Percentiles rank a stretch among this genome's conserved stretches.
phyloP scores from a whole-genome alignment of 2,329 filamentous ascomycete species.

The Botrytis fabae region DNA sequence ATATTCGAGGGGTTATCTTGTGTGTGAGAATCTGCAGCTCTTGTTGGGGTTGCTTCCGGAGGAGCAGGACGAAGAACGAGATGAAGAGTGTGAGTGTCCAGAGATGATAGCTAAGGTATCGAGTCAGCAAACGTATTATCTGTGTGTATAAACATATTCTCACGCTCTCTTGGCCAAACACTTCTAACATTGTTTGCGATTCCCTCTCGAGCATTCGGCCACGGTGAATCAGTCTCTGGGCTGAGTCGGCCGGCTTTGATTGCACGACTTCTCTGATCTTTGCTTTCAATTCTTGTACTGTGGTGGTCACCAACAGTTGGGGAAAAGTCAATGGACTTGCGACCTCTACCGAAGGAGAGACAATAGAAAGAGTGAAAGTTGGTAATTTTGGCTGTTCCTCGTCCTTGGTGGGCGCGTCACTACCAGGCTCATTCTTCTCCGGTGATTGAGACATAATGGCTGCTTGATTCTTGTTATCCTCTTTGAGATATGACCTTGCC shows the following conservation, averaged over 20 bases:
- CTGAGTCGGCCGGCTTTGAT: constrained; percentile 52
- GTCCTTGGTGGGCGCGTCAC: constrained; percentile 28
- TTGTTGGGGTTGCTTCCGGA: constrained; percentile 26
- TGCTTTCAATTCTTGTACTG: constrained; percentile 58
- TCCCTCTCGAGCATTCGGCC: constrained; percentile 58
- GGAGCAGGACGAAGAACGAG: constrained; percentile 50
- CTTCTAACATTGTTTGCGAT: constrained; percentile 54
- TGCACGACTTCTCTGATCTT: constrained; percentile 55
- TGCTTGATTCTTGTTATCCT: neutral
- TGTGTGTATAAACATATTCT: constrained; percentile 21
- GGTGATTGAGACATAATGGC: constrained; percentile 31
- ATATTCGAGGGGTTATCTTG: constrained; percentile 9
- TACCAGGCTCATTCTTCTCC: constrained; percentile 17
- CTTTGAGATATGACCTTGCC: neutral
- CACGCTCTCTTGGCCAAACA: constrained; percentile 55
- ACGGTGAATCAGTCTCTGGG: constrained; percentile 61
- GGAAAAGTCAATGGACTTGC: constrained; percentile 53
- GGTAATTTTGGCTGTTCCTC: constrained; percentile 31
- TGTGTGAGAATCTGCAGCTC: constrained; percentile 15
- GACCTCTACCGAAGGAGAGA: constrained; percentile 59
- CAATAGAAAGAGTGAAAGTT: constrained; percentile 56
- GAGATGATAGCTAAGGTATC: constrained; percentile 44
- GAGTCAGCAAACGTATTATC: constrained; percentile 21
- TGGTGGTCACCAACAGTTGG: constrained; percentile 51
- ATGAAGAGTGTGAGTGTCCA: constrained; percentile 54